Evolutionary conservation across 2,329 filamentous ascomycete species (phyloP), one percentile per base, ranked within the genome.

Genomic region (Colletotrichum musae): DNA sequence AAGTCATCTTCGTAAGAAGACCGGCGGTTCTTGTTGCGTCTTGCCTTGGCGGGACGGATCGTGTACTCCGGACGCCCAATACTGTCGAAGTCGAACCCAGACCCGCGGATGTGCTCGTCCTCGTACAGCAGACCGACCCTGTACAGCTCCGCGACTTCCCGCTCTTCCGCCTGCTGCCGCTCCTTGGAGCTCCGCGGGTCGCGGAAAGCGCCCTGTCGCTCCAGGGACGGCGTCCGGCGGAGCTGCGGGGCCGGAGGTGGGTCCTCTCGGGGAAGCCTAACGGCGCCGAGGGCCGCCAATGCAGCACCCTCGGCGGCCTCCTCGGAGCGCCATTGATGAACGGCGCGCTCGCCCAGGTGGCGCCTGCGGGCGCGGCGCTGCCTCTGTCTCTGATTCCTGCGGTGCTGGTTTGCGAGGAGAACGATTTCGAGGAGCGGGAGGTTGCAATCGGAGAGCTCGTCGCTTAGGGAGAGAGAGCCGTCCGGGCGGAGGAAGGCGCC

Each of bases 131-230:
- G 72, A 2, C 83, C 84, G 70, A 84, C 75, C 32, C 78, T 77
- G 71, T 85, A 86, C 32, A 85, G 78, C 66, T 84, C 78, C 1
- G 78, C 80, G 1, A 82, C 72, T 50, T 82, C 75, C 18, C 75
- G 77, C 48, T 83, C 81, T 12, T 82, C 77, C 13, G 74, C 72
- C 6, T 78, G 73, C 53, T 12, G 26, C 16, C 39, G 32, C 1
- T 32, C 36, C 75, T 80, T 83, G 58, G 76, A 71, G 0, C 82
- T 85, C 21, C 76, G 76, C 4, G 76, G 75, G 53, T 84, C 82
- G 52, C 80, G 77, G 48, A 86, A 86, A 6, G 84, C 84, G 51
- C 85, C 83, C 72, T 86, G 80, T 10, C 84, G 77, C 70, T 84
- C 83, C 24, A 86, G 78, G 1, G 84, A 9, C 75, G 76, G 9